phyloP scores from a whole-genome alignment of 768 basidiomycete genomes.

The Symmetrospora coprosmae region DNA sequence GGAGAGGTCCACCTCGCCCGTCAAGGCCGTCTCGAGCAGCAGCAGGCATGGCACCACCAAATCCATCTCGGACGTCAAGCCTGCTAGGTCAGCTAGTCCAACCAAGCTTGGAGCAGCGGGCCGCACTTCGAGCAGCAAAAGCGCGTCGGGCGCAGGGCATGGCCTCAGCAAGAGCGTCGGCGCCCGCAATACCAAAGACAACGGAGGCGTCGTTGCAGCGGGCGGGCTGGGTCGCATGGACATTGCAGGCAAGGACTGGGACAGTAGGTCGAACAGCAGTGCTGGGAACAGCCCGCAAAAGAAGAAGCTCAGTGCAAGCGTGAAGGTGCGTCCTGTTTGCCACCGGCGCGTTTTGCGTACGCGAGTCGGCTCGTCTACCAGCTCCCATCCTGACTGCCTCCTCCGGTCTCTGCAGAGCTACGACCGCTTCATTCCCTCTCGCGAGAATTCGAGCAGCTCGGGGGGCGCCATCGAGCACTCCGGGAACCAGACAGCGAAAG shows the following conservation, averaged over 20 bases:
- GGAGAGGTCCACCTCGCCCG: background rate
- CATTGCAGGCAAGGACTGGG: slow-evolving; percentile 20
- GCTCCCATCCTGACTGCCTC: background rate
- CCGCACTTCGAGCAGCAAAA: background rate
- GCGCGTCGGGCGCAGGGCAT: background rate
- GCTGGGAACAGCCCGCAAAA: slow-evolving; percentile 22
- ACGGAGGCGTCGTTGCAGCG: background rate
- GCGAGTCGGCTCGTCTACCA: background rate
- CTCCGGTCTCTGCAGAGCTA: background rate
- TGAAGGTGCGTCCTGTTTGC: no score
- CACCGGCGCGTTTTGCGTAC: no score
- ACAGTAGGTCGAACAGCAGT: background rate
- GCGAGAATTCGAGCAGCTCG: slow-evolving; percentile 7
- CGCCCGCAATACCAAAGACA: background rate
- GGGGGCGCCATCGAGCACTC: background rate
- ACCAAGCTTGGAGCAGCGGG: no score
- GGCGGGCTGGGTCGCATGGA: slow-evolving; percentile 23
- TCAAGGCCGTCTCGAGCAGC: background rate
- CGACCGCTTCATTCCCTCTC: slow-evolving; percentile 24
- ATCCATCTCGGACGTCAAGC: no score
- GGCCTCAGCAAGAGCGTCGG: slow-evolving; percentile 4
- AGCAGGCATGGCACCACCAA: no score
- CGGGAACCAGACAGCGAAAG: background rate
- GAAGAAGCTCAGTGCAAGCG: no score
- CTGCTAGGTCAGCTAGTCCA: no score